These are phyloP conservation scores for Leptographium wingfieldii DNA, from an alignment of 2,329 filamentous ascomycete genomes.

Conservation along the genomic window DNA sequence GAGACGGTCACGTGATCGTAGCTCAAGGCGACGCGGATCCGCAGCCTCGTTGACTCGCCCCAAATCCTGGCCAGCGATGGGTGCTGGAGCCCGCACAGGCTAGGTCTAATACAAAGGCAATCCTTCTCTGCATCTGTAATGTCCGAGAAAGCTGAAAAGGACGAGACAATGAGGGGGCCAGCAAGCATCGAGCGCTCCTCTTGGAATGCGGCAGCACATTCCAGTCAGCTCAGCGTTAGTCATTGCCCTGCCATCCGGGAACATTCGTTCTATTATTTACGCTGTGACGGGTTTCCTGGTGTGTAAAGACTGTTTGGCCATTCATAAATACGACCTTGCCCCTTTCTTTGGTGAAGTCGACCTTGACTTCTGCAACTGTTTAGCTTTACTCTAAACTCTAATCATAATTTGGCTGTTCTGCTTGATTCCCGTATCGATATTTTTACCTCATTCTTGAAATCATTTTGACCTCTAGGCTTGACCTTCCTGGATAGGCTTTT, in stretches of 20 bases:
- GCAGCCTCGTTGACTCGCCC: not conserved
- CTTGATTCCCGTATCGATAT: not conserved
- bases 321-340: not conserved
- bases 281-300: not conserved
- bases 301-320: not conserved
- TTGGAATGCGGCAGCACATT: not conserved
- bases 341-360: not conserved
- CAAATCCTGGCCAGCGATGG: not conserved
- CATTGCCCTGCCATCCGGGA: slow-evolving; percentile 1
- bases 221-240: not conserved
- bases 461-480: no score
- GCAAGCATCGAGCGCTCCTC: not conserved
- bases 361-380: not conserved
- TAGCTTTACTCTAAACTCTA: not conserved
- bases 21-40: not conserved
- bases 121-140: not conserved
- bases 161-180: not conserved
- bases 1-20: not conserved
- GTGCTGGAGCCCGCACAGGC: not conserved
- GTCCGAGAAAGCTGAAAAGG: not conserved
- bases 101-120: not conserved
- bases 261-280: not conserved
- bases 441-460: not conserved
- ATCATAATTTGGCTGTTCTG: not conserved
- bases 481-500: no score